Evolutionary conservation across 1,284 basidiomycete species (phyloP).

Genomic region (Gymnopus androsaceus): DNA sequence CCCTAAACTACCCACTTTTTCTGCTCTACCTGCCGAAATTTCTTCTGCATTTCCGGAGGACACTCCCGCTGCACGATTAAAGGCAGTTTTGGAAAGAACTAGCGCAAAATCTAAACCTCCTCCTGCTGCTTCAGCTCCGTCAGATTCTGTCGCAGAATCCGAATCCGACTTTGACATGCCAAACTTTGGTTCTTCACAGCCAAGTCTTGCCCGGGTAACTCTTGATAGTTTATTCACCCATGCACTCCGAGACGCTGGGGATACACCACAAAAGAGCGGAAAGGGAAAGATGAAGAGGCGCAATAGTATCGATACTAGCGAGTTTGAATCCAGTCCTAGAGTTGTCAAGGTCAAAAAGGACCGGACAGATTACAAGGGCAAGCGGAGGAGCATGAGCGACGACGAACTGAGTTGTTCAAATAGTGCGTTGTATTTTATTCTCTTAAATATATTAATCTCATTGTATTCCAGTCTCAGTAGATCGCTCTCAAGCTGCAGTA

Average conservation of each 20-base stretch:
- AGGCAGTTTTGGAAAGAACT: slow-evolving; percentile 53
- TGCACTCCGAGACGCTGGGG: slow-evolving; percentile 60
- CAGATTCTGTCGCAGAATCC: slow-evolving; percentile 33
- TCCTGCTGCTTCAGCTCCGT: slow-evolving; percentile 39
- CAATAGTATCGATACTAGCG: slow-evolving; percentile 64
- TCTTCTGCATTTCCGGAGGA: slow-evolving; percentile 27
- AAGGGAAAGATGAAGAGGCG: slow-evolving; percentile 35
- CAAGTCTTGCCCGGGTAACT: slow-evolving; percentile 56
- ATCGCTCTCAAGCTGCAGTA: slow-evolving; percentile 42
- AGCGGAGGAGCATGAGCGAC: slow-evolving; percentile 64
- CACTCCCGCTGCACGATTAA: slow-evolving; percentile 50
- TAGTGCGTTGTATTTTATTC: slow-evolving; percentile 42
- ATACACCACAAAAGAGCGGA: slow-evolving; percentile 54
- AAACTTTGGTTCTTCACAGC: slow-evolving; percentile 40
- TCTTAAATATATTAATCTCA: neutral
- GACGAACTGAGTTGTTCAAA: slow-evolving; percentile 60
- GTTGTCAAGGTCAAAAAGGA: slow-evolving; percentile 41
- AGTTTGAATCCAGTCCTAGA: slow-evolving; percentile 57
- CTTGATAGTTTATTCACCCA: slow-evolving; percentile 64
- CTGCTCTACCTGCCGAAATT: slow-evolving; percentile 9
- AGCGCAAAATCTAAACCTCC: slow-evolving; percentile 37
- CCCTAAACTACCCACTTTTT: slow-evolving; percentile 42
- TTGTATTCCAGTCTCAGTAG: slow-evolving; percentile 28
- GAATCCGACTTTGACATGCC: slow-evolving; percentile 64
- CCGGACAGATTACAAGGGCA: slow-evolving; percentile 48